phyloP scores from a whole-genome alignment of 192 early-diverging fungal genomes.

The Cladochytrium replicatum region DNA sequence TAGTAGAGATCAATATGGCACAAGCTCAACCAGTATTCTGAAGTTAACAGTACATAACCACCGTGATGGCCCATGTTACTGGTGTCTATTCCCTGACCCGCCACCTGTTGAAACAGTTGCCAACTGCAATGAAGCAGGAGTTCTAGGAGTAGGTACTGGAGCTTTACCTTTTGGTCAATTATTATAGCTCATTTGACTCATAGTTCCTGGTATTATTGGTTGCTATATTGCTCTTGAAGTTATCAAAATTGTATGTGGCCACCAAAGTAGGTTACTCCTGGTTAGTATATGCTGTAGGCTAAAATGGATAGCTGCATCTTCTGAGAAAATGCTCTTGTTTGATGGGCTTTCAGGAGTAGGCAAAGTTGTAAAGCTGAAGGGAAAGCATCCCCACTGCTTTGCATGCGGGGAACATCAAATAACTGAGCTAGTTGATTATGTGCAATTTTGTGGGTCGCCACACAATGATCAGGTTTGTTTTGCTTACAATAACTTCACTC shows the following conservation, averaged over 20 bases:
- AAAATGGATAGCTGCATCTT: constrained; percentile 25
- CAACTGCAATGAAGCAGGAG: constrained; percentile 87
- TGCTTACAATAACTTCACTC: too few species aligned
- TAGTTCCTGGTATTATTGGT: constrained; percentile 89
- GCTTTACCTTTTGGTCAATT: neutral
- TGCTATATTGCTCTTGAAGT: constrained; percentile 85
- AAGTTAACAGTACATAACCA: constrained; percentile 89
- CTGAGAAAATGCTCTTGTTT: constrained; percentile 64
- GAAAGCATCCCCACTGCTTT: constrained; percentile 57
- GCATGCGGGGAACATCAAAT: constrained; percentile 80
- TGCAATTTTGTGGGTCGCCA: constrained; percentile 76
- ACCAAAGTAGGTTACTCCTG: constrained; percentile 27
- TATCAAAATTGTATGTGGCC: constrained; percentile 71
- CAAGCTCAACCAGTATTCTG: too few species aligned
- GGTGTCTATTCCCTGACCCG: constrained; percentile 88
- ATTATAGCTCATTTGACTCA: neutral
- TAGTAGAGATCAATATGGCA: too few species aligned
- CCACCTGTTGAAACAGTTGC: constrained; percentile 81
- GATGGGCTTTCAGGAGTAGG: constrained; percentile 67
- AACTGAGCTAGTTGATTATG: constrained; percentile 79
- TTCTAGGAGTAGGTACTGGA: constrained; percentile 69
- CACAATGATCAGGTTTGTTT: constrained; percentile 73
- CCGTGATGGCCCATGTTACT: constrained; percentile 84
- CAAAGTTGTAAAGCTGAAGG: constrained; percentile 68
- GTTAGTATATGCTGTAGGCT: neutral